Conservation (phyloP, 495 filamentous ascomycete genomes). For the Recurvomyces mirabilis region DNA sequence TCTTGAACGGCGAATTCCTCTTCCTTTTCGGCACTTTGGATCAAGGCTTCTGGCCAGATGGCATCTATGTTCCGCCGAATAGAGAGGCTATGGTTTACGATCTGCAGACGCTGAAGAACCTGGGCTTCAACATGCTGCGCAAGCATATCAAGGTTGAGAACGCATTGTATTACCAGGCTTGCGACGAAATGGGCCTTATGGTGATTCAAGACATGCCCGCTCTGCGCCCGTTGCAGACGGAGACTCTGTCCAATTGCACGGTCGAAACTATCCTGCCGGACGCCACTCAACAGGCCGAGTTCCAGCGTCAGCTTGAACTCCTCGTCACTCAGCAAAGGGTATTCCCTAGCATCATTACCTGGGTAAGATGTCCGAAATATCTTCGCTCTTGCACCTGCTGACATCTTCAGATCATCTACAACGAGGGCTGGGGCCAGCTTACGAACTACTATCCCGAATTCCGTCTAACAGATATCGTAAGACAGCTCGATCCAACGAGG, state of each 20-base stretch:
- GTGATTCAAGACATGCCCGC: slow-evolving; percentile 62
- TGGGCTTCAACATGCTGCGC: slow-evolving; percentile 57
- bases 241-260: slow-evolving; percentile 13
- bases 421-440: slow-evolving; percentile 60
- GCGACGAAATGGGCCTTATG: slow-evolving; percentile 51
- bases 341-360: slow-evolving; percentile 48
- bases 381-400: too few species aligned
- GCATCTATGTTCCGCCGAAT: slow-evolving; percentile 49
- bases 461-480: slow-evolving; percentile 41
- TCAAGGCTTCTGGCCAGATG: slow-evolving; percentile 61
- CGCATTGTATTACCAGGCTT: slow-evolving; percentile 55
- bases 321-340: slow-evolving; percentile 50
- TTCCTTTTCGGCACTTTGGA: slow-evolving; percentile 59
- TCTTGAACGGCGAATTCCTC: slow-evolving; percentile 53
- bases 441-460: slow-evolving; percentile 42
- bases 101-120: slow-evolving; percentile 45
- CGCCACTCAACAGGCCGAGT: slow-evolving; percentile 45
- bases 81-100: slow-evolving; percentile 56
- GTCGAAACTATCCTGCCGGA: slow-evolving; percentile 32
- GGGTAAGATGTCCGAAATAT: too few species aligned
- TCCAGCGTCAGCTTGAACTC: slow-evolving; percentile 49
- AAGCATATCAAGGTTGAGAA: slow-evolving; percentile 63
- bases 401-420: slow-evolving; percentile 62
- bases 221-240: slow-evolving; percentile 30
- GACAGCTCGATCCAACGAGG: slow-evolving; percentile 47